Conservation (phyloP, 768 basidiomycete species). For the Podaxis sp. region DNA sequence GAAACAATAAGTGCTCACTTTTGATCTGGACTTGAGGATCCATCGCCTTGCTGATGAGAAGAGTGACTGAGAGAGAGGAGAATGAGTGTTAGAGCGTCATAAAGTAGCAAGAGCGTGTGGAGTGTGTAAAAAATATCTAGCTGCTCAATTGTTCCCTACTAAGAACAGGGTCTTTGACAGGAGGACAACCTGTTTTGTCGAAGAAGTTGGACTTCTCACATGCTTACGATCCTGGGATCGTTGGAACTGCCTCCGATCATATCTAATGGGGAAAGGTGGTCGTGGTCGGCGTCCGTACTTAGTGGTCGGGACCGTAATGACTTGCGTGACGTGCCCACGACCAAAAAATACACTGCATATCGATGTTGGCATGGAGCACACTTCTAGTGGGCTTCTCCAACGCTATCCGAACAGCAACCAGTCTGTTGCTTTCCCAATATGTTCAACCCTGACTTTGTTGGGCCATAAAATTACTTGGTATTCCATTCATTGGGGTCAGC, state of each 20-base stretch:
- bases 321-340: neutral
- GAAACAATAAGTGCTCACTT: neutral
- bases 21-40: constrained; percentile 5
- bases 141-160: too few species aligned
- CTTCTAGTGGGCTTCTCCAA: neutral
- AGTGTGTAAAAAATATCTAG: too few species aligned
- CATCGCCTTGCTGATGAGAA: neutral
- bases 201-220: neutral
- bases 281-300: neutral
- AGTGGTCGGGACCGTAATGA: neutral
- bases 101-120: neutral
- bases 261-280: neutral
- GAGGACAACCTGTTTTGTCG: too few species aligned
- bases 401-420: neutral
- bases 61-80: neutral
- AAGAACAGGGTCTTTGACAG: too few species aligned
- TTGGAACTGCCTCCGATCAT: neutral
- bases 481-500: too few species aligned
- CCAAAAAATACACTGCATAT: neutral
- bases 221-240: neutral
- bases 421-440: neutral
- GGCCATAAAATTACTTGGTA: too few species aligned
- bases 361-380: neutral
- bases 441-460: neutral
- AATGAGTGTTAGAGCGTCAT: neutral